A percentile compares a stretch with the other conserved stretches of the same genome.
These are phyloP conservation scores for Plasmodium gonderi DNA, from an alignment of 169 alveolate genomes.

Conservation along the genomic window DNA sequence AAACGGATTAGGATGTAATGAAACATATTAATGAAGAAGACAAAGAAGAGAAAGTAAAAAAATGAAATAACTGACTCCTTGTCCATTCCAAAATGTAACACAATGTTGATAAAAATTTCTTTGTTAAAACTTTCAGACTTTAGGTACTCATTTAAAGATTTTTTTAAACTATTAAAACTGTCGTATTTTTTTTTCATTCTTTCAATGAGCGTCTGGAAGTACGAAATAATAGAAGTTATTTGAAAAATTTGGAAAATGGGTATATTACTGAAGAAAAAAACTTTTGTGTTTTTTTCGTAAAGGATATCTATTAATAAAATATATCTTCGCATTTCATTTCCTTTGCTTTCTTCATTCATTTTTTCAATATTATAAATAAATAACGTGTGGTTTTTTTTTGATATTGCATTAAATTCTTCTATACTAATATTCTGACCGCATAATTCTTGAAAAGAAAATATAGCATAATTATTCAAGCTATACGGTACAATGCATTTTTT, in stretches of 20 bases:
- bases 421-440: slow-evolving; percentile 62
- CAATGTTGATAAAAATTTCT: slow-evolving; percentile 1
- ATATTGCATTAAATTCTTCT: slow-evolving; percentile 69
- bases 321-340: slow-evolving; percentile 67
- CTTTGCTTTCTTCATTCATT: slow-evolving; percentile 72
- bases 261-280: slow-evolving; percentile 51
- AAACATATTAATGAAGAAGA: background rate
- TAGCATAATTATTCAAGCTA: slow-evolving; percentile 20
- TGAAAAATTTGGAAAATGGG: slow-evolving; percentile 71
- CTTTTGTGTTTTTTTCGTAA: slow-evolving; percentile 72
- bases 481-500: slow-evolving; percentile 50
- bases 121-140: slow-evolving; percentile 19
- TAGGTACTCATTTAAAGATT: background rate
- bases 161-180: slow-evolving; percentile 18
- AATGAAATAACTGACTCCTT: slow-evolving; percentile 20
- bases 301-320: slow-evolving; percentile 62
- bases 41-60: background rate
- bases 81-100: background rate
- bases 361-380: slow-evolving; percentile 59
- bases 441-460: slow-evolving; percentile 58
- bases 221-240: slow-evolving; percentile 30
- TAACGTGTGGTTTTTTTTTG: slow-evolving; percentile 29
- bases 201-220: slow-evolving; percentile 29
- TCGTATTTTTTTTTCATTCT: slow-evolving; percentile 19
- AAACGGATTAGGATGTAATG: background rate